Evolutionary conservation across 371 early-diverging fungal genomes (phyloP).

Genomic region (Actinomortierella ambigua): DNA sequence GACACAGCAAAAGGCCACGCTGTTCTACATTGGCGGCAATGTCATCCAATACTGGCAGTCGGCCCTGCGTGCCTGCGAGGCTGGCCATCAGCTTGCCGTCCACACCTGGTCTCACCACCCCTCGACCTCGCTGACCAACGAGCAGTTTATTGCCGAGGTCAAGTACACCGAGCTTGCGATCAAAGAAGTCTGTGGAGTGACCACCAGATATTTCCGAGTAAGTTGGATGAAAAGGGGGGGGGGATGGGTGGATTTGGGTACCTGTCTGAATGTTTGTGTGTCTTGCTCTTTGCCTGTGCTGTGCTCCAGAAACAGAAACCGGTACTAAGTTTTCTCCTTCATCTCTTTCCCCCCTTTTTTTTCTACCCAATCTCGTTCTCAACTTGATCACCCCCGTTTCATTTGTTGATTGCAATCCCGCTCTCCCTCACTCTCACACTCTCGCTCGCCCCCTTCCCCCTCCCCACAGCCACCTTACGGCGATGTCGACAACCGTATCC

Average conservation of each 20-base stretch:
- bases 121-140: slow-evolving; percentile 68
- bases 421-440: slow-evolving; percentile 6
- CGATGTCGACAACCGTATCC: slow-evolving; percentile 72
- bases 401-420: slow-evolving; percentile 20
- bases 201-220: slow-evolving; percentile 48
- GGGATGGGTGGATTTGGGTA: no score
- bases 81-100: slow-evolving; percentile 74
- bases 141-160: slow-evolving; percentile 74
- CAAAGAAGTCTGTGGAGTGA: slow-evolving; percentile 55
- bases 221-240: slow-evolving; percentile 7
- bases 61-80: slow-evolving; percentile 52
- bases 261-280: no score
- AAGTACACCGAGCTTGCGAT: slow-evolving; percentile 72
- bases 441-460: no score
- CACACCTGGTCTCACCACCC: slow-evolving; percentile 77
- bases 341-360: no score
- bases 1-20: slow-evolving; percentile 62
- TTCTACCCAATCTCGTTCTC: no score
- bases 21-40: slow-evolving; percentile 75
- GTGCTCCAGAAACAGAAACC: no score
- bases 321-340: no score
- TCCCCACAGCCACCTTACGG: slow-evolving; percentile 49
- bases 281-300: no score
- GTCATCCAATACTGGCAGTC: slow-evolving; percentile 46
- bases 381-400: not conserved